These are phyloP conservation scores for Ilyonectria sp. DNA, from an alignment of 2,329 filamentous ascomycete genomes.

Conservation along the genomic window DNA sequence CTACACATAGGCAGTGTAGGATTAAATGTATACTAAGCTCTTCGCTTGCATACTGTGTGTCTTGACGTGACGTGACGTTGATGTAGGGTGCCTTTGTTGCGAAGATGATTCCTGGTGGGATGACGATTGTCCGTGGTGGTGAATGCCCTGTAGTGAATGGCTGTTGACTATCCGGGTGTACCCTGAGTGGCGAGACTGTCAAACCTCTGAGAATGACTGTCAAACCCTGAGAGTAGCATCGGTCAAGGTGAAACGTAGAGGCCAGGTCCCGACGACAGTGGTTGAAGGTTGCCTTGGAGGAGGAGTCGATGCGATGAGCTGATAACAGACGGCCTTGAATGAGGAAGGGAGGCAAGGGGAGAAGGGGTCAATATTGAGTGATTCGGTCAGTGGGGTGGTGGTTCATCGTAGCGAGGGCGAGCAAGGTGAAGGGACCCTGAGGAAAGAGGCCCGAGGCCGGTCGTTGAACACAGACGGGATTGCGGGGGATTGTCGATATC, in stretches of 20 bases:
- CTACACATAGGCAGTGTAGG: conserved; percentile 34
- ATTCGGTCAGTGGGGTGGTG: neutral
- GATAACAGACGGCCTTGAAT: neutral
- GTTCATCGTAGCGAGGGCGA: conserved; percentile 5
- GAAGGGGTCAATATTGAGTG: neutral
- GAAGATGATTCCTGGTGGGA: neutral
- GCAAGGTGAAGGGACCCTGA: neutral
- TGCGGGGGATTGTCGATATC: too few species aligned
- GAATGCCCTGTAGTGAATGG: neutral
- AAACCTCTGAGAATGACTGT: too few species aligned
- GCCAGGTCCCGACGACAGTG: neutral
- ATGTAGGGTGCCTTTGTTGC: neutral
- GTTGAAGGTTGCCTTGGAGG: neutral
- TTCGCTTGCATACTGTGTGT: conserved; percentile 1
- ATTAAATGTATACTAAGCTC: conserved; percentile 43
- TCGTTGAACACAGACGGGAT: too few species aligned
- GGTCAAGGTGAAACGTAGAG: conserved; percentile 16
- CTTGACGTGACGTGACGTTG: neutral
- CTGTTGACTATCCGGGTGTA: conserved; percentile 3
- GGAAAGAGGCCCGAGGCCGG: neutral
- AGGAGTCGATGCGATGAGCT: neutral
- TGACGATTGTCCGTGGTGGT: neutral
- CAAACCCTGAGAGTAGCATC: conserved; percentile 16
- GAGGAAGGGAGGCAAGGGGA: neutral
- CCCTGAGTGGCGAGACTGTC: conserved; percentile 5